Percentiles rank a stretch among this genome's conserved stretches.
These are phyloP conservation scores for Platanthera guangdongensis DNA, from an alignment of 106 monocot genomes.

Conservation along the genomic window DNA sequence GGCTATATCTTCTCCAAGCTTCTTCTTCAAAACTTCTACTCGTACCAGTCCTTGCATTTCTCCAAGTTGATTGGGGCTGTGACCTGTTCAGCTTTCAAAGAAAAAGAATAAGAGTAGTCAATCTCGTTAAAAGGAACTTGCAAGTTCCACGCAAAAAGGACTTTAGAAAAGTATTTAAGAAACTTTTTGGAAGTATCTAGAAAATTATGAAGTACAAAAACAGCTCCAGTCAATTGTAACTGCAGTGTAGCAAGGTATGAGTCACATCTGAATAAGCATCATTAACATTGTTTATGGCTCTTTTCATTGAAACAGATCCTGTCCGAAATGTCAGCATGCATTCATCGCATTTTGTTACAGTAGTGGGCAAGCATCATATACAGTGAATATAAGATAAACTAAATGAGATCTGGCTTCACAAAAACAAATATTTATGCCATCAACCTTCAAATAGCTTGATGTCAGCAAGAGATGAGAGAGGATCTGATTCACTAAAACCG, in stretches of 20 bases:
- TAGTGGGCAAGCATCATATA: too few relatives aligned
- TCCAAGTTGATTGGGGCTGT: constrained; percentile 36
- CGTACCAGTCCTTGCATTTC: constrained; percentile 19
- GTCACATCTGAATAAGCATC: not conserved
- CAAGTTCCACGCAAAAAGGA: not conserved
- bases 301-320: not conserved
- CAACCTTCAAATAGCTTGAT: too few relatives aligned
- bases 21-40: constrained; percentile 48
- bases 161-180: not conserved
- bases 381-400: too few relatives aligned
- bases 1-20: constrained; percentile 75
- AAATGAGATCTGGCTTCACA: too few relatives aligned
- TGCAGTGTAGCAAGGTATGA: not conserved
- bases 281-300: not conserved
- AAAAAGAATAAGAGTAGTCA: not conserved
- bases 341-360: not conserved
- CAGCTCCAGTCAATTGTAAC: not conserved
- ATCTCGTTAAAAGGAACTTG: not conserved
- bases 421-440: too few relatives aligned
- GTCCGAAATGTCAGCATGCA: not conserved
- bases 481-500: too few relatives aligned
- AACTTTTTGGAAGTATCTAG: not conserved
- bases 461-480: too few relatives aligned
- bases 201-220: not conserved
- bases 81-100: constrained; percentile 29